Evolutionary conservation across 352 stramenopile genomes (phyloP).

Genomic region (Pythium dissimile): DNA sequence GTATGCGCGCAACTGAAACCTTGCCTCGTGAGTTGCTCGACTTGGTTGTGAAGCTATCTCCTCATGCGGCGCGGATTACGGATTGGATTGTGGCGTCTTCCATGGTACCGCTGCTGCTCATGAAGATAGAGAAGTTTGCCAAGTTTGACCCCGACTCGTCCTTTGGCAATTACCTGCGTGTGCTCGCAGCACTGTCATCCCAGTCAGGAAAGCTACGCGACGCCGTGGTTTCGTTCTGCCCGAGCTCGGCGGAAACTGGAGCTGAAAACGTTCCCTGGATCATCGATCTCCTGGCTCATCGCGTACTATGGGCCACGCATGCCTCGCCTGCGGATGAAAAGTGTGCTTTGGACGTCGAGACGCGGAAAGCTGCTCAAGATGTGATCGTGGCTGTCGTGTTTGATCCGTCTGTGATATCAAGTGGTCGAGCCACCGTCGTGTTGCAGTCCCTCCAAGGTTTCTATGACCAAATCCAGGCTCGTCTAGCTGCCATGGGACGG

Average conservation of each 20-base stretch:
- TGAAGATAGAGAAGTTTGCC: not conserved
- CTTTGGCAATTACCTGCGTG: not conserved
- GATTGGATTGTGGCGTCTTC: not conserved
- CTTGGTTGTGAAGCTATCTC: conserved; percentile 4
- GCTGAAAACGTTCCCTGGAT: not conserved
- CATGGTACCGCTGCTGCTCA: not conserved
- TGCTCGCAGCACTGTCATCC: not conserved
- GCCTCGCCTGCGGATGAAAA: not conserved
- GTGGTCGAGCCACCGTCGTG: not conserved
- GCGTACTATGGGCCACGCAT: conserved; percentile 8
- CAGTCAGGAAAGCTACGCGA: not conserved
- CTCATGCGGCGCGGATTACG: not conserved
- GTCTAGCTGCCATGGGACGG: conserved; percentile 23
- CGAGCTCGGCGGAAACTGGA: not conserved
- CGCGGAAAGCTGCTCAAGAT: conserved; percentile 10
- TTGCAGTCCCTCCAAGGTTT: conserved; percentile 5
- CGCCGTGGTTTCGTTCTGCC: not conserved
- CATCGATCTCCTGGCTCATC: not conserved
- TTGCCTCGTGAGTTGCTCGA: no score
- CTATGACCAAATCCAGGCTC: not conserved
- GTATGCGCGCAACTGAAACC: no score
- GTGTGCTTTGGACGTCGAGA: not conserved
- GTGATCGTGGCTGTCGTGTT: not conserved
- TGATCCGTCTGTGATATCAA: not conserved
- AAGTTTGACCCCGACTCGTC: not conserved